These are phyloP conservation scores for Aspergillus quadrilineatus DNA, from an alignment of 2,329 filamentous ascomycete species.

Conservation along the genomic window DNA sequence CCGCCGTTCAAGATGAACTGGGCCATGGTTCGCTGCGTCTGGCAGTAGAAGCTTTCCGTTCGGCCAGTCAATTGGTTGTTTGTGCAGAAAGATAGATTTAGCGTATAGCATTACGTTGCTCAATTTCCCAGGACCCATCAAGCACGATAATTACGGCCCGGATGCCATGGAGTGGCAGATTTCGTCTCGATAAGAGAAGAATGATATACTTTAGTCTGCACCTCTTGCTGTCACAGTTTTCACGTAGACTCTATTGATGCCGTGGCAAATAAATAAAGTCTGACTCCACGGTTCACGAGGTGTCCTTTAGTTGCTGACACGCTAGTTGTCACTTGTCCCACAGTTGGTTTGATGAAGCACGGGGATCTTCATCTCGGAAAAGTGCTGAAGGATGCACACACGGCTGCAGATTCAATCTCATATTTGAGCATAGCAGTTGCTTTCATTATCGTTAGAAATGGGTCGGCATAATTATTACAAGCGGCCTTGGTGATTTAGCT, in stretches of 20 bases:
- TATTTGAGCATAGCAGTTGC: background rate
- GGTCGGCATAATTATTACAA: too few relatives aligned
- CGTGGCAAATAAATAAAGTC: background rate
- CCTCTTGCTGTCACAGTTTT: too few relatives aligned
- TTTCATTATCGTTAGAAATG: too few relatives aligned
- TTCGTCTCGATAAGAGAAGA: too few relatives aligned
- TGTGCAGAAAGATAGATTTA: background rate
- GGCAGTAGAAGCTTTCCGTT: background rate
- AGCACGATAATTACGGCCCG: background rate
- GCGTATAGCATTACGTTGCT: conserved; percentile 8
- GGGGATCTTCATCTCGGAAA: background rate
- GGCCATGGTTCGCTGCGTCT: background rate
- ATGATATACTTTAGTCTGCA: too few relatives aligned
- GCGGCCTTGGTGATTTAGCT: too few relatives aligned
- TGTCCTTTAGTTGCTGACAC: too few relatives aligned
- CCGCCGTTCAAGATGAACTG: background rate
- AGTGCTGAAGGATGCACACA: background rate
- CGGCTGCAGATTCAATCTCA: background rate
- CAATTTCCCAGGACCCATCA: conserved; percentile 7
- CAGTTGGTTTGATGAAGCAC: background rate
- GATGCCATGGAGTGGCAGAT: too few relatives aligned
- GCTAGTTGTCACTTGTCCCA: background rate
- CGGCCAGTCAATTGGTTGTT: background rate
- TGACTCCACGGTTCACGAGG: background rate
- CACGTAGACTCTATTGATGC: background rate